Conservation (phyloP, 164 flowering plant genomes). For the Santalum album region DNA sequence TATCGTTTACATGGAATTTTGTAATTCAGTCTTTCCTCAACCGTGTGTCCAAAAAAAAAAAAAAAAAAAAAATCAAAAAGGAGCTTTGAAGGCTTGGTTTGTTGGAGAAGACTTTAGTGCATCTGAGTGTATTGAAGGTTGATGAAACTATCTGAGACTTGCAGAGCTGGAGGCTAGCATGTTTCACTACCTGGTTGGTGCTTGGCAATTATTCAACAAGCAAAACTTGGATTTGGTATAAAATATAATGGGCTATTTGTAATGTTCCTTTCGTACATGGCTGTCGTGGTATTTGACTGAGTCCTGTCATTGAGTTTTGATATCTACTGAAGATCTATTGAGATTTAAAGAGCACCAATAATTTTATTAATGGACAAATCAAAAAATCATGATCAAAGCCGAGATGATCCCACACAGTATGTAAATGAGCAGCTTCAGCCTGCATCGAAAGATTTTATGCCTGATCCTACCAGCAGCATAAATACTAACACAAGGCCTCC, state of each 20-base stretch:
- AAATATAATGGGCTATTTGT: background rate
- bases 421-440: constrained; percentile 25
- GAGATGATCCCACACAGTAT: constrained; percentile 18
- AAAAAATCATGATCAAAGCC: constrained; percentile 16
- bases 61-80: too few relatives aligned
- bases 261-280: constrained; percentile 7
- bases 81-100: background rate
- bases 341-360: constrained; percentile 2
- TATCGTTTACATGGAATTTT: background rate
- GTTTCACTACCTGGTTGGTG: background rate
- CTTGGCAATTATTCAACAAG: background rate
- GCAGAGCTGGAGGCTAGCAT: background rate
- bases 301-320: constrained; percentile 5
- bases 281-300: background rate
- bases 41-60: too few relatives aligned
- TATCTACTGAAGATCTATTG: background rate
- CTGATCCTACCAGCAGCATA: constrained; percentile 21
- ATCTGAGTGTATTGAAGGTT: background rate
- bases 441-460: constrained; percentile 20
- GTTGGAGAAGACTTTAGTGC: background rate
- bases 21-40: too few relatives aligned
- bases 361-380: constrained; percentile 27
- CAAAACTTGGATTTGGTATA: too few relatives aligned
- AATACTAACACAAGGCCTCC: constrained; percentile 22
- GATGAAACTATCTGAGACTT: constrained; percentile 1